Conservation (phyloP, 169 alveolate genomes). For the Cryptosporidium canis region DNA sequence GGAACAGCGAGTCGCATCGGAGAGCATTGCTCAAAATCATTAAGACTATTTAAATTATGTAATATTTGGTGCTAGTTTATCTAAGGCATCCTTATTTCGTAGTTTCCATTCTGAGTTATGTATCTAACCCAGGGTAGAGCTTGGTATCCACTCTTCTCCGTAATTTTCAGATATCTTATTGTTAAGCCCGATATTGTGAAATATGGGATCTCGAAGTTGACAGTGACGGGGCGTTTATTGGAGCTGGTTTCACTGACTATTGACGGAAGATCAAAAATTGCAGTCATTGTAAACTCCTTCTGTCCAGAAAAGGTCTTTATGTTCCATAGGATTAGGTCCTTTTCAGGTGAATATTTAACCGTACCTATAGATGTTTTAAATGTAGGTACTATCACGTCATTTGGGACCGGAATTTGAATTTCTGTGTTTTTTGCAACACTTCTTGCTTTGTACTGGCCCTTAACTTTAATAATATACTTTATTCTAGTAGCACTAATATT, state of each 20-base stretch:
- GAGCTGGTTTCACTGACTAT: conserved; percentile 74
- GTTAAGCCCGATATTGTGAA: conserved; percentile 99
- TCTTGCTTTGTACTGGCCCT: conserved; percentile 90
- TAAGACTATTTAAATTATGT: background rate
- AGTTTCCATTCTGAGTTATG: conserved; percentile 99
- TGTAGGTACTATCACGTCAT: conserved; percentile 88
- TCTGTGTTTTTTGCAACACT: conserved; percentile 97
- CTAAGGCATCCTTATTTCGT: conserved; percentile 95
- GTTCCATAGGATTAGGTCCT: conserved; percentile 94
- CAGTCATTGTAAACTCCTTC: conserved; percentile 96
- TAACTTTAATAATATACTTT: conserved; percentile 93
- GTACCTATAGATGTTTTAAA: conserved; percentile 96
- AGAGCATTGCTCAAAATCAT: background rate
- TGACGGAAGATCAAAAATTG: conserved; percentile 97
- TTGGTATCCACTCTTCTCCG: conserved; percentile 96
- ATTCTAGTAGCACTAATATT: conserved; percentile 90
- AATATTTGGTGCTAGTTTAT: background rate
- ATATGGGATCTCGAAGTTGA: conserved; percentile 99
- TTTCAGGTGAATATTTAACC: conserved; percentile 95
- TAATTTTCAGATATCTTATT: conserved; percentile 96
- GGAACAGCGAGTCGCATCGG: background rate
- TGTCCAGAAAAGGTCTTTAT: conserved; percentile 98
- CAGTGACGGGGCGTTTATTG: conserved; percentile 92
- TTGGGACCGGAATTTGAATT: conserved; percentile 98
- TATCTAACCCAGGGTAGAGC: conserved; percentile 99